Percentiles rank a stretch among this genome's conserved stretches.
These are phyloP conservation scores for Corinectria fuckeliana DNA, from an alignment of 2,329 filamentous ascomycete genomes.

Conservation along the genomic window DNA sequence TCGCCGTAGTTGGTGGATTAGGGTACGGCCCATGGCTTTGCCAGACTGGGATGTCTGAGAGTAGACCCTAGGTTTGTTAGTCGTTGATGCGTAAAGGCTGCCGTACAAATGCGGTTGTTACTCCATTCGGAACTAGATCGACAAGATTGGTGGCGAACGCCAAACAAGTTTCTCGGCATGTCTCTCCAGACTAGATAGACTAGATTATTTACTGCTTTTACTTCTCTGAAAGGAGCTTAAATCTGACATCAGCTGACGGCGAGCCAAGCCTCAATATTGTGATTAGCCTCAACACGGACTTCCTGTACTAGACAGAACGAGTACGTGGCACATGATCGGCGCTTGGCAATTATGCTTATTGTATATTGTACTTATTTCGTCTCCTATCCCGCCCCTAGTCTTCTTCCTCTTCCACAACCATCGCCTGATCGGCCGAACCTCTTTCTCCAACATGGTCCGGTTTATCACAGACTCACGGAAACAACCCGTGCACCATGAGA, in stretches of 20 bases:
- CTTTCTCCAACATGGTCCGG: constrained; percentile 12
- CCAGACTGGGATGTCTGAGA: no score
- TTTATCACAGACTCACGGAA: constrained; percentile 25
- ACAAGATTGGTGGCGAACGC: no score
- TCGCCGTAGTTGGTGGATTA: neutral
- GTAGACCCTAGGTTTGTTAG: no score
- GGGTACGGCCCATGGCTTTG: neutral
- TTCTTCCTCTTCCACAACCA: no score
- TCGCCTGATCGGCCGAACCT: neutral
- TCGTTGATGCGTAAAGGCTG: no score
- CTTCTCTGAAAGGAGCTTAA: neutral
- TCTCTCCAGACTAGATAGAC: no score
- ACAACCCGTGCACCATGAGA: neutral
- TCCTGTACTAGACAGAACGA: neutral
- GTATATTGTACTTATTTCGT: neutral
- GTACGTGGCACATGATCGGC: neutral
- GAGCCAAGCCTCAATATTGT: neutral
- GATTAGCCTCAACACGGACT: neutral
- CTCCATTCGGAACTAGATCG: no score
- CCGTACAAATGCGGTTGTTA: no score
- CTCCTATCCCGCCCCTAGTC: neutral
- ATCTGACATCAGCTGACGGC: neutral
- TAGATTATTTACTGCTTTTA: neutral
- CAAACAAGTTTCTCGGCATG: no score
- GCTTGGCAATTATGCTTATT: no score